A percentile compares a stretch with the other conserved stretches of the same genome.
These are phyloP conservation scores for Claviceps pazoutovae DNA, from an alignment of 2,329 filamentous ascomycete genomes.

Conservation along the genomic window DNA sequence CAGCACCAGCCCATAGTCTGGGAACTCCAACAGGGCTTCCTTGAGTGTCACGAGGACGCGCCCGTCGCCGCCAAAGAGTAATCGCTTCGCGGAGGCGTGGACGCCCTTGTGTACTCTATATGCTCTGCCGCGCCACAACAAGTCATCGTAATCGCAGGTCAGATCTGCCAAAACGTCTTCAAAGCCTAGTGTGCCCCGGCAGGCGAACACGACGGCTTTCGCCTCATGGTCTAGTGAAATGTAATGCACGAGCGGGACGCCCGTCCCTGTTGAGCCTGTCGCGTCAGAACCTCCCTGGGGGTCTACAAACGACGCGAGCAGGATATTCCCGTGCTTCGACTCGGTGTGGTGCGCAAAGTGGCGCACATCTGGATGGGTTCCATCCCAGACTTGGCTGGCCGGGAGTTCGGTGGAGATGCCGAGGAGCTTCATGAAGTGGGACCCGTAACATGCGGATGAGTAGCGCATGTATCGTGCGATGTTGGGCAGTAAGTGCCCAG, in stretches of 20 bases:
- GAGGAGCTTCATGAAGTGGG: conserved; percentile 47
- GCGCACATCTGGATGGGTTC: conserved; percentile 44
- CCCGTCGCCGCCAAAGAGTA: conserved; percentile 54
- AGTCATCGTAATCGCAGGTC: conserved; percentile 58
- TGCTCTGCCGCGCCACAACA: conserved; percentile 46
- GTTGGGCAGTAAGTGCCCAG: conserved; percentile 44
- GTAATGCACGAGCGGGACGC: conserved; percentile 59
- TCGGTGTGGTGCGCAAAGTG: conserved; percentile 51
- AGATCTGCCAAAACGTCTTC: conserved; percentile 62
- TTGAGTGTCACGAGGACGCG: conserved; percentile 52
- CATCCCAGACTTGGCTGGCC: conserved; percentile 26
- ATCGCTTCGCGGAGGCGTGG: conserved; percentile 53
- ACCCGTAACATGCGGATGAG: conserved; percentile 52
- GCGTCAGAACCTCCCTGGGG: conserved; percentile 52
- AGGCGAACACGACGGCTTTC: conserved; percentile 58
- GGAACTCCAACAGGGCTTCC: conserved; percentile 50
- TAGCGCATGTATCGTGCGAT: conserved; percentile 53
- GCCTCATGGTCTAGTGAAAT: conserved; percentile 58
- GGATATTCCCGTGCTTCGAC: conserved; percentile 40
- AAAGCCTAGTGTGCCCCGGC: conserved; percentile 58
- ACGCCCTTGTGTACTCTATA: conserved; percentile 66
- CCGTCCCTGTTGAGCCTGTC: conserved; percentile 48
- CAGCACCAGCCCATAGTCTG: conserved; percentile 55
- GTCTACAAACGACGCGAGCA: conserved; percentile 59
- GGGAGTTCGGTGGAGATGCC: conserved; percentile 42